These are phyloP conservation scores for Lepidium campestre DNA, from an alignment of 441 rosid species.

Conservation along the genomic window DNA sequence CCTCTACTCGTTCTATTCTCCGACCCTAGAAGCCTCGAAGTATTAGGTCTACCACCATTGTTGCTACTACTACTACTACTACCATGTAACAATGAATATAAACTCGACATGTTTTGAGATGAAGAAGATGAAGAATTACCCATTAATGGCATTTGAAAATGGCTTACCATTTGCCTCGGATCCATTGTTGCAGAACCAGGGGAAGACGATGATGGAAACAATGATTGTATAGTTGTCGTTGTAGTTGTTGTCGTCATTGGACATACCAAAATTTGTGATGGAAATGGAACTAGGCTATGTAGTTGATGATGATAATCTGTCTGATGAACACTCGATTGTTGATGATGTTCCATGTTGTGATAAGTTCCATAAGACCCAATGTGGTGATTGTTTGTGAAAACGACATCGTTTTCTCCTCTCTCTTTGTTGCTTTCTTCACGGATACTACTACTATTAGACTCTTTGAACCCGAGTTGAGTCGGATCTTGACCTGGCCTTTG, in stretches of 20 bases:
- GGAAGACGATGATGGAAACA: conserved; percentile 43
- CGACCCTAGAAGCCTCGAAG: not conserved
- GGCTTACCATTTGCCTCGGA: conserved; percentile 47
- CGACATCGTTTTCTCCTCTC: conserved; percentile 4
- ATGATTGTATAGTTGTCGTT: conserved; percentile 41
- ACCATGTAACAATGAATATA: conserved; percentile 38
- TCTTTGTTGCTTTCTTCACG: conserved; percentile 19
- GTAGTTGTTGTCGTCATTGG: conserved; percentile 29
- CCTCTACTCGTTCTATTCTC: conserved; percentile 19
- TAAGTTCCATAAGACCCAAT: conserved; percentile 22
- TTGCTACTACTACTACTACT: not conserved
- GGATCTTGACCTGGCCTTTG: conserved; percentile 36
- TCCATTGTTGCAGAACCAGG: too few species aligned
- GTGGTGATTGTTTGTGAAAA: conserved; percentile 20
- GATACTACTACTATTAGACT: conserved; percentile 4
- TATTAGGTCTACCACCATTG: conserved; percentile 3
- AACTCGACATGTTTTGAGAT: conserved; percentile 37
- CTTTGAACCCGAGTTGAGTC: conserved; percentile 37
- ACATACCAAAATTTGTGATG: conserved; percentile 46
- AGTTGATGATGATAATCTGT: conserved; percentile 33
- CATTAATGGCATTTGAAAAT: conserved; percentile 46
- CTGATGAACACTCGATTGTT: conserved; percentile 40
- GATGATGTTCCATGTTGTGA: conserved; percentile 23
- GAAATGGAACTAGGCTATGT: conserved; percentile 44
- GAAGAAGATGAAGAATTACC: conserved; percentile 32